These are phyloP conservation scores for Chlorella variabilis DNA, from an alignment of 163 green algal genomes.

Conservation along the genomic window DNA sequence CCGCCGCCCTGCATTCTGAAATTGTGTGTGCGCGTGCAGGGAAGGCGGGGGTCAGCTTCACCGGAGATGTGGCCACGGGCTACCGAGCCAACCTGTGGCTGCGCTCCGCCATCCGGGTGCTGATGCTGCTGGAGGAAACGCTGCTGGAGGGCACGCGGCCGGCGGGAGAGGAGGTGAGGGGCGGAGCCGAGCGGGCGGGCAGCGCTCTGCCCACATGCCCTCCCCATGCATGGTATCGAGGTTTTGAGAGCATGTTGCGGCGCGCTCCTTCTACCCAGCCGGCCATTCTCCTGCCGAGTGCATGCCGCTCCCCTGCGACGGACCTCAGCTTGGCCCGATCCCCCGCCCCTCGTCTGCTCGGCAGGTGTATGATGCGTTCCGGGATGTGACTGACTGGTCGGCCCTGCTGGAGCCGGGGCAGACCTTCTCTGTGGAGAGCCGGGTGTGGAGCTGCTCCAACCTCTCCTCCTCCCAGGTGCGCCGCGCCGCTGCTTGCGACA, in stretches of 20 bases:
- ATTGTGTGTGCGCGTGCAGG: not conserved
- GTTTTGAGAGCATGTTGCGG: no score
- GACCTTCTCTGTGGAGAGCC: conserved; percentile 51
- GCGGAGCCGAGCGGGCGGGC: not conserved
- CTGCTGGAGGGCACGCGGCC: conserved; percentile 50
- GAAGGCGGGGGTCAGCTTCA: conserved; percentile 79
- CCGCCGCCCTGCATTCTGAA: not conserved
- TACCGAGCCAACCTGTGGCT: conserved; percentile 84
- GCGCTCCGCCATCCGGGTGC: conserved; percentile 79
- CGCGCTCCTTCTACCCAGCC: no score
- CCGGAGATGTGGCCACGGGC: conserved; percentile 46
- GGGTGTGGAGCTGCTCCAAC: conserved; percentile 73
- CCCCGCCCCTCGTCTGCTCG: no score
- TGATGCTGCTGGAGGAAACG: conserved; percentile 68
- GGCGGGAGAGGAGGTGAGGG: conserved; percentile 36
- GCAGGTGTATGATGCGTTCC: conserved; percentile 56
- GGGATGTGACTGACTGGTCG: conserved; percentile 61
- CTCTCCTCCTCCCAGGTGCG: conserved; percentile 59
- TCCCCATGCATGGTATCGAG: no score
- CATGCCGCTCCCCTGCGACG: no score
- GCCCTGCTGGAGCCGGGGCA: conserved; percentile 59
- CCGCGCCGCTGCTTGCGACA: no score
- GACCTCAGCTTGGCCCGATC: no score
- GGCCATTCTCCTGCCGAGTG: no score
- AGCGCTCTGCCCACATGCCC: not conserved